phyloP scores from a whole-genome alignment of 192 early-diverging fungal genomes.

The Geranomyces michiganensis region DNA sequence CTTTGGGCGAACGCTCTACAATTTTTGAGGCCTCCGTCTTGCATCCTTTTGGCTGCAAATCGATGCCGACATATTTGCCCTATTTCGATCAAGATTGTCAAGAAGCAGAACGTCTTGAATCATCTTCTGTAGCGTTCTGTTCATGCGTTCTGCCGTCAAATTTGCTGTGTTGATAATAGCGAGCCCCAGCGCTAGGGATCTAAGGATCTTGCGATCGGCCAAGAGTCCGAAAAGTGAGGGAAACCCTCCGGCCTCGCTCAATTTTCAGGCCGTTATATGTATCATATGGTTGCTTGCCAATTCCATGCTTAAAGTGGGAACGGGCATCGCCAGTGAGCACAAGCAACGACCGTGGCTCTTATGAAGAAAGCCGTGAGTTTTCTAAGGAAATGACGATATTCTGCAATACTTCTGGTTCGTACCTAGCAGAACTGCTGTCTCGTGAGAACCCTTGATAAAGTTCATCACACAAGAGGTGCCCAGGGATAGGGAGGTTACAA shows the following conservation, averaged over 20 bases:
- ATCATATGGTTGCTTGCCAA: conserved; percentile 65
- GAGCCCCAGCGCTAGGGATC: no score
- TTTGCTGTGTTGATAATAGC: no score
- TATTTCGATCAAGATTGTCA: no score
- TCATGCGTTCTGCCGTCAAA: no score
- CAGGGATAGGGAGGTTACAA: conserved; percentile 63
- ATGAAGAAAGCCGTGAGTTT: background rate
- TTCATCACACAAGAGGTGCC: conserved; percentile 68
- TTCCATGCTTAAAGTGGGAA: conserved; percentile 66
- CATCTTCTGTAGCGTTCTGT: no score
- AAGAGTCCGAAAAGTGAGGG: conserved; percentile 56
- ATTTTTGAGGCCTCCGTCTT: no score
- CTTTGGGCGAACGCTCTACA: no score
- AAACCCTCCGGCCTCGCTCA: conserved; percentile 62
- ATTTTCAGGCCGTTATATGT: conserved; percentile 44
- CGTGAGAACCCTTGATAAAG: conserved; percentile 41
- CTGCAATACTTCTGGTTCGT: background rate
- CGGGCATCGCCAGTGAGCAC: conserved; percentile 57
- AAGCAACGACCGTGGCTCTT: conserved; percentile 63
- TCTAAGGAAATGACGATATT: background rate
- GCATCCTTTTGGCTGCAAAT: no score
- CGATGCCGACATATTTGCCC: no score
- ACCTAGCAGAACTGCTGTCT: background rate
- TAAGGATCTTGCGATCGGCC: background rate
- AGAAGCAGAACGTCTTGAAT: no score